Percentiles rank a stretch among this genome's conserved stretches.
These are phyloP conservation scores for Rhododendron mucronatum DNA, from an alignment of 148 eudicot genomes.

Conservation along the genomic window DNA sequence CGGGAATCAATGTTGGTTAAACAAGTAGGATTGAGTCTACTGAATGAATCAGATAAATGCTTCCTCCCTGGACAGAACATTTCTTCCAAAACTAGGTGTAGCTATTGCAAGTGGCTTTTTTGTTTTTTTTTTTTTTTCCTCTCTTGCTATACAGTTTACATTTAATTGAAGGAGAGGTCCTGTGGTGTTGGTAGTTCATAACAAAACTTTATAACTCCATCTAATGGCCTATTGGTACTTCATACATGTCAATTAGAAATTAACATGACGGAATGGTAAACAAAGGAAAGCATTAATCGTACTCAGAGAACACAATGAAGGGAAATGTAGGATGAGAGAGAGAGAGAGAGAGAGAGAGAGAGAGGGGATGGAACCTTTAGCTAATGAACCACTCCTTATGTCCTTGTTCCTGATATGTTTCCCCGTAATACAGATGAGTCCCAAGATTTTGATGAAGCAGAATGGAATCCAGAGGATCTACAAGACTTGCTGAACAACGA, in stretches of 20 bases:
- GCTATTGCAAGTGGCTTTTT: neutral
- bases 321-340: neutral
- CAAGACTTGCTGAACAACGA: conserved; percentile 21
- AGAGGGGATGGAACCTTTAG: neutral
- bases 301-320: neutral
- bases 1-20: neutral
- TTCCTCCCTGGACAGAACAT: neutral
- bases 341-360: neutral
- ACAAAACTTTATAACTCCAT: neutral
- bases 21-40: neutral
- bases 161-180: neutral
- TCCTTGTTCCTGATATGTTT: neutral
- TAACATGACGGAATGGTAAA: neutral
- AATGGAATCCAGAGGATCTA: conserved; percentile 26
- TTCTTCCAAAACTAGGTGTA: neutral
- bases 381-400: neutral
- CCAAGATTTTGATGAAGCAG: conserved; percentile 29
- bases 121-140: neutral
- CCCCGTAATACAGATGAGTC: conserved; percentile 38
- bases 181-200: neutral
- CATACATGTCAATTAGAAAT: neutral
- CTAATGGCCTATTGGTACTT: neutral
- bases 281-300: neutral
- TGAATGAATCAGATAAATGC: neutral
- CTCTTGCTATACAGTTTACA: neutral